Evolutionary conservation across 1,284 basidiomycete genomes (phyloP).

Genomic region (Cutaneotrichosporon cyanovorans): DNA sequence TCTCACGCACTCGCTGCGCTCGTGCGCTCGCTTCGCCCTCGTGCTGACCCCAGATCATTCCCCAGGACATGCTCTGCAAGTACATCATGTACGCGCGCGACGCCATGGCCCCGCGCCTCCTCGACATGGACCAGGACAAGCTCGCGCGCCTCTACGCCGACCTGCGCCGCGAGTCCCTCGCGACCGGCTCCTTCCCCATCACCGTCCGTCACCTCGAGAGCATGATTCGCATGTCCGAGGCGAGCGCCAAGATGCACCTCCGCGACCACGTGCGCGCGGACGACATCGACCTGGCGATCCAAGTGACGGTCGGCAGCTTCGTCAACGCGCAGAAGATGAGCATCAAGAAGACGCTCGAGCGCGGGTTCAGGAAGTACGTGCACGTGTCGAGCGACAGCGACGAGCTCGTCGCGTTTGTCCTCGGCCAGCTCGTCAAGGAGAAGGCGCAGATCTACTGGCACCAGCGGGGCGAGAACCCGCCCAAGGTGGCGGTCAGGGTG

Average conservation of each 20-base stretch:
- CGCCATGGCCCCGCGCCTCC: slow-evolving; percentile 82
- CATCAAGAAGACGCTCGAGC: slow-evolving; percentile 93
- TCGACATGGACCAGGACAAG: slow-evolving; percentile 93
- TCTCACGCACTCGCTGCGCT: too few species aligned
- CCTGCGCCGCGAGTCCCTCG: slow-evolving; percentile 87
- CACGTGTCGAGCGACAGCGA: slow-evolving; percentile 91
- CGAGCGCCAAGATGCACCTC: slow-evolving; percentile 96
- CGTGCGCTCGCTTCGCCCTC: background rate
- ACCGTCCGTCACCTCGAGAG: slow-evolving; percentile 96
- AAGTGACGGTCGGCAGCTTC: slow-evolving; percentile 89
- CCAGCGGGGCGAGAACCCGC: slow-evolving; percentile 64
- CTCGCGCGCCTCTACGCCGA: slow-evolving; percentile 92
- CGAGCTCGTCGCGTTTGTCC: slow-evolving; percentile 86
- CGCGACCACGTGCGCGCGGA: slow-evolving; percentile 92
- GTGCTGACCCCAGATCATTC: slow-evolving; percentile 63
- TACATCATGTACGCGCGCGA: slow-evolving; percentile 99
- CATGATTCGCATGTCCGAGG: slow-evolving; percentile 99
- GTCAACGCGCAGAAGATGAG: slow-evolving; percentile 96
- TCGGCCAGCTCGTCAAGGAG: slow-evolving; percentile 92
- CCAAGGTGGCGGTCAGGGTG: slow-evolving; percentile 63
- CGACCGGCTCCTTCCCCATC: slow-evolving; percentile 95
- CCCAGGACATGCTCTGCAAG: slow-evolving; percentile 93
- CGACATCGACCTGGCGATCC: slow-evolving; percentile 95
- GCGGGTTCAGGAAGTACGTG: slow-evolving; percentile 96
- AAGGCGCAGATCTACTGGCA: slow-evolving; percentile 76